These are phyloP conservation scores for Lophiostoma macrostomum DNA, from an alignment of 495 filamentous ascomycete species.

Conservation along the genomic window DNA sequence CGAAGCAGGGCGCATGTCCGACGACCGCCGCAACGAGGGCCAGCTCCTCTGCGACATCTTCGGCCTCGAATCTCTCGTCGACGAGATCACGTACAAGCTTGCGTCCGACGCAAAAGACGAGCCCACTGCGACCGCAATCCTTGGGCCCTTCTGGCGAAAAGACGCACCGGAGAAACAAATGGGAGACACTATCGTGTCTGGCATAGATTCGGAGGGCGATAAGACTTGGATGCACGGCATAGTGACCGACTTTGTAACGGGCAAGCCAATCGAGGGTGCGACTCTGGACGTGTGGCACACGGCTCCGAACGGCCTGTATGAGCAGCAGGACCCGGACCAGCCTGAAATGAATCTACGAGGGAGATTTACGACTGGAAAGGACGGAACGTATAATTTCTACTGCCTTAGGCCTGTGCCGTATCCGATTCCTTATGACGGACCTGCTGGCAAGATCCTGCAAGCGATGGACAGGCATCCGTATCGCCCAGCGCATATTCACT, in stretches of 20 bases:
- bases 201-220: slow-evolving; percentile 48
- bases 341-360: slow-evolving; percentile 72
- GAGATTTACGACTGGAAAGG: slow-evolving; percentile 62
- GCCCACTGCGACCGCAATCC: slow-evolving; percentile 67
- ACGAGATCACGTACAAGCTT: slow-evolving; percentile 72
- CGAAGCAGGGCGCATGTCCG: slow-evolving; percentile 68
- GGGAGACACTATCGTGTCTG: slow-evolving; percentile 58
- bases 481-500: slow-evolving; percentile 81
- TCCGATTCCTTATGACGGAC: slow-evolving; percentile 66
- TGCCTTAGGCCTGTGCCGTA: slow-evolving; percentile 69
- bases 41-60: slow-evolving; percentile 70
- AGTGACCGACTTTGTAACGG: slow-evolving; percentile 56
- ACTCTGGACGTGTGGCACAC: slow-evolving; percentile 75
- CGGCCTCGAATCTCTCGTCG: slow-evolving; percentile 70
- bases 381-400: slow-evolving; percentile 66
- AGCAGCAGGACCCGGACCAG: slow-evolving; percentile 71
- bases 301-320: slow-evolving; percentile 74
- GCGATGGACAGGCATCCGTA: slow-evolving; percentile 73
- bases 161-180: slow-evolving; percentile 62
- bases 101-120: slow-evolving; percentile 49
- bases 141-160: slow-evolving; percentile 75
- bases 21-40: slow-evolving; percentile 69
- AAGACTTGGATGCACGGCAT: slow-evolving; percentile 61
- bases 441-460: slow-evolving; percentile 50
- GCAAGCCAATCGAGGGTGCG: slow-evolving; percentile 59